Evolutionary conservation across 352 stramenopile species (phyloP), one percentile per base, ranked within the genome.

Genomic region (Phytopythium kandeliae): DNA sequence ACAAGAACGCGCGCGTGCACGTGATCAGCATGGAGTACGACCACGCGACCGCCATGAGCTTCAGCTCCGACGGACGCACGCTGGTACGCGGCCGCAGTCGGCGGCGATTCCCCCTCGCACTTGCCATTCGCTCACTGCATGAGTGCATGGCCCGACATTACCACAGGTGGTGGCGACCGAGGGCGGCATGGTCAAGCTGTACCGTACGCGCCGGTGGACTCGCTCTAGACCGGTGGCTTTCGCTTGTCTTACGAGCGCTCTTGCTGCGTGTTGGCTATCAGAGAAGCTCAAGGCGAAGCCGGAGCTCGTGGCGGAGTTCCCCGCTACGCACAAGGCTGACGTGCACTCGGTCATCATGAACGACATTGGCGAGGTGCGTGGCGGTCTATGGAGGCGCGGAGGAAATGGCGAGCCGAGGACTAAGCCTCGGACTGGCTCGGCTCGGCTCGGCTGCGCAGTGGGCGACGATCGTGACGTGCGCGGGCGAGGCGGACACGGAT

Each of bases 331-430:
- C 65, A 89, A 88, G 64, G 79, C 74, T 22, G 74, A 90, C 44
- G 73, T 90, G 19, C 78, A 87, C 57, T 90, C 78, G 30, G 72
- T 92, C 44, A 64, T 89, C 33, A 88, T 92, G 78, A 90, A 88
- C 51, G 78, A 92, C 57, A 71, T 90, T 57, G 76, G 78, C 59
- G 74, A 80, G 25, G 74, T 86, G 57, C 17, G 63, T 44, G n/a
- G n/a, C 8, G 4, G 28, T 31, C 28, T 31, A 4, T 9, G 28
- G 4, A 31, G 28, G 4, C 28, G 28, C n/a, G n/a, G n/a, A n/a
- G n/a, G n/a, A n/a, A n/a, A n/a, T n/a, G n/a, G n/a, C n/a, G n/a
- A n/a, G n/a, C n/a, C n/a, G n/a, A n/a, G n/a, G n/a, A n/a, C n/a
- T n/a, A n/a, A n/a, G n/a, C n/a, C n/a, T n/a, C n/a, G n/a, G n/a